A percentile compares a stretch with the other conserved stretches of the same genome.
Evolutionary conservation across 2,329 filamentous ascomycete genomes (phyloP).

Genomic region (Ceratocystis variospora): DNA sequence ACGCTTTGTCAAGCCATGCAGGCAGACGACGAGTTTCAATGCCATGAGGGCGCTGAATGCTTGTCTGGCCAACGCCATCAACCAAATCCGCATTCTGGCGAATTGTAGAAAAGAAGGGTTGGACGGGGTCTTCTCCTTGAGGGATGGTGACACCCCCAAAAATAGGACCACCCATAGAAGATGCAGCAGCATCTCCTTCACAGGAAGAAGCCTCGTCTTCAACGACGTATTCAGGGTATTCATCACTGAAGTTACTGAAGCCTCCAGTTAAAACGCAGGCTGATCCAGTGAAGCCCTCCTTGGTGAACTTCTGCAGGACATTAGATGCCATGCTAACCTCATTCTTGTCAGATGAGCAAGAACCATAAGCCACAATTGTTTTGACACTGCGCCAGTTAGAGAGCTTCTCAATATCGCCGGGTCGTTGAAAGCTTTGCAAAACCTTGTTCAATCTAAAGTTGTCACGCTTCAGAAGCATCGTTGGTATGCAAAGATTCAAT

Average conservation of each 20-base stretch:
- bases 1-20: constrained; percentile 59
- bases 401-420: constrained; percentile 57
- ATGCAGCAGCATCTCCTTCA: constrained; percentile 33
- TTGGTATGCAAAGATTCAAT: constrained; percentile 87
- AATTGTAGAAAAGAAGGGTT: constrained; percentile 93
- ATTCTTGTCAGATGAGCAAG: constrained; percentile 58
- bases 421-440: constrained; percentile 67
- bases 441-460: constrained; percentile 84
- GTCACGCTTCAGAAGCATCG: constrained; percentile 76
- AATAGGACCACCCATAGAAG: constrained; percentile 41
- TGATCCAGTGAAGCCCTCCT: constrained; percentile 64
- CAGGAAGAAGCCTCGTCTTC: constrained; percentile 25
- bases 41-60: constrained; percentile 36
- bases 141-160: constrained; percentile 82
- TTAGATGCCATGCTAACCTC: constrained; percentile 72
- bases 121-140: constrained; percentile 42
- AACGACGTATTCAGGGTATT: constrained; percentile 53
- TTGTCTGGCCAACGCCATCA: constrained; percentile 76
- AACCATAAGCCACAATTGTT: constrained; percentile 79
- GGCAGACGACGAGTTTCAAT: constrained; percentile 47
- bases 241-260: constrained; percentile 57
- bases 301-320: constrained; percentile 83
- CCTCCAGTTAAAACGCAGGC: constrained; percentile 69
- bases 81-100: constrained; percentile 92
- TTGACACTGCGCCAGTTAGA: constrained; percentile 59